Evolutionary conservation across 1,284 basidiomycete species (phyloP).

Genomic region (Ustilago shanxiensis): DNA sequence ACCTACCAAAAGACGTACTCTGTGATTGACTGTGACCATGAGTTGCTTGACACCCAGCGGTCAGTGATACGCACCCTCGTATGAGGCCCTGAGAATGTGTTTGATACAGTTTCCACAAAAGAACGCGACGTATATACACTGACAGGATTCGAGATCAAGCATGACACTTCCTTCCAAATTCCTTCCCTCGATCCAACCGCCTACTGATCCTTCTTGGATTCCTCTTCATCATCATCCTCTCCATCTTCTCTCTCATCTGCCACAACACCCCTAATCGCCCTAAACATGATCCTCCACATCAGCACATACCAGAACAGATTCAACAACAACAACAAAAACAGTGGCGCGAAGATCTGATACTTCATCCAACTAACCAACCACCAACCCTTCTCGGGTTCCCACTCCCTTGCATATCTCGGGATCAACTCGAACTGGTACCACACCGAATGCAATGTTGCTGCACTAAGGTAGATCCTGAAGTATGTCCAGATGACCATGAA

Average conservation of each 20-base stretch:
- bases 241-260: constrained; percentile 65
- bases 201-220: constrained; percentile 48
- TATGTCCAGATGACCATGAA: constrained; percentile 74
- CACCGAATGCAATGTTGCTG: constrained; percentile 87
- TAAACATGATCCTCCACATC: constrained; percentile 66
- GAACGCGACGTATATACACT: background rate
- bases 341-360: constrained; percentile 67
- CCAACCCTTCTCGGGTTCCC: constrained; percentile 63
- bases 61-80: too few species aligned
- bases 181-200: background rate
- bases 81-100: background rate
- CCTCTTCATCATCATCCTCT: constrained; percentile 63
- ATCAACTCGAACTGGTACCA: constrained; percentile 83
- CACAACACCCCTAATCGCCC: constrained; percentile 54
- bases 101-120: background rate
- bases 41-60: too few species aligned
- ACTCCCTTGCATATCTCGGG: constrained; percentile 71
- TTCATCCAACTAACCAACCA: constrained; percentile 69
- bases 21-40: background rate
- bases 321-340: constrained; percentile 65
- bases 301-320: constrained; percentile 68
- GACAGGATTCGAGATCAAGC: background rate
- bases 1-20: too few species aligned
- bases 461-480: constrained; percentile 93
- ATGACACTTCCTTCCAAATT: background rate